Conservation (phyloP, 2,329 filamentous ascomycete species). For the Pseudopyricularia cyperi region DNA sequence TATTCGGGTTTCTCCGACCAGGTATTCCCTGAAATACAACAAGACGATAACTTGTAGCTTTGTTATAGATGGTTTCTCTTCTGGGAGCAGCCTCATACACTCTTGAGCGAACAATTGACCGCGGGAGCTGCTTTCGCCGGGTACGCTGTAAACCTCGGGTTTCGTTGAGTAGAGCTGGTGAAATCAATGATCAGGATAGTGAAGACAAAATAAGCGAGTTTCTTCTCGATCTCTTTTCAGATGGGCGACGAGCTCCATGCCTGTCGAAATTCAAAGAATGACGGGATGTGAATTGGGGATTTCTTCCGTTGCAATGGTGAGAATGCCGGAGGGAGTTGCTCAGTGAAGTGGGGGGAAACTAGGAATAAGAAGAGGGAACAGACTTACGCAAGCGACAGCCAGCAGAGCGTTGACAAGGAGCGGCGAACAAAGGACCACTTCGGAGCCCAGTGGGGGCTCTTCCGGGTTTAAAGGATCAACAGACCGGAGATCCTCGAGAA, state of each 20-base stretch:
- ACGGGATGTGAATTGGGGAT: too few species aligned
- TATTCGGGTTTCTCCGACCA: slow-evolving; percentile 4
- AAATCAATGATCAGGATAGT: neutral
- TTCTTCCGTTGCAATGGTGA: neutral
- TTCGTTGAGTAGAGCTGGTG: slow-evolving; percentile 1
- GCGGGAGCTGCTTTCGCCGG: neutral
- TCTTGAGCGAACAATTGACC: slow-evolving; percentile 1
- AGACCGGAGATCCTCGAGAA: slow-evolving; percentile 7
- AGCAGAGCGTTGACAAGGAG: slow-evolving; percentile 12
- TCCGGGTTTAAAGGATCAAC: neutral
- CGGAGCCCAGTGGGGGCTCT: neutral
- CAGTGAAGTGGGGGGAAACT: too few species aligned
- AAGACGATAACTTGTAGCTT: slow-evolving; percentile 9
- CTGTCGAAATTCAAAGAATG: neutral
- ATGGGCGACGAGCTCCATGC: neutral
- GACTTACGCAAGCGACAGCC: slow-evolving; percentile 9
- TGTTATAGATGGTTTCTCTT: slow-evolving; percentile 4
- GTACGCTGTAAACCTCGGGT: neutral
- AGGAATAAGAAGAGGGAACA: neutral
- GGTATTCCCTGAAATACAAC: slow-evolving; percentile 9
- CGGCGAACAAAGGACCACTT: slow-evolving; percentile 9
- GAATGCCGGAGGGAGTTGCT: neutral
- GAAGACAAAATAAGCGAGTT: neutral
- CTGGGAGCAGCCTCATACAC: slow-evolving; percentile 4
- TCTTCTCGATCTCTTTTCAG: neutral